These are phyloP conservation scores for Aspergillus cristatus DNA, from an alignment of 495 filamentous ascomycete genomes.

Conservation along the genomic window DNA sequence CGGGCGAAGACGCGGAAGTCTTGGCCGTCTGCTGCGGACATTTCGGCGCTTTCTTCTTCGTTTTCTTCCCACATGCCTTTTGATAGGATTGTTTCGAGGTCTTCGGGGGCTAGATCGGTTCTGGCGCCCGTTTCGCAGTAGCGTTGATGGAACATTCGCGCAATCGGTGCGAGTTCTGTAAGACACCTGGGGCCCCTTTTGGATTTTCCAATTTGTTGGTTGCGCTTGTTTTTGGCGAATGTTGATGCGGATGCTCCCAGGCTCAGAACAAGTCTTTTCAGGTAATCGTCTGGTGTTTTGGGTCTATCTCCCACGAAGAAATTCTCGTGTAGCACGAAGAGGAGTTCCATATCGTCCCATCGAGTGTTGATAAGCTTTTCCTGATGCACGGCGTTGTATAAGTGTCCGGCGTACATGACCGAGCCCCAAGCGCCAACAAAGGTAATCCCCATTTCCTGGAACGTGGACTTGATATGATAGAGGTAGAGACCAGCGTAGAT, in stretches of 20 bases:
- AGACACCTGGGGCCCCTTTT: constrained; percentile 17
- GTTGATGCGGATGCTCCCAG: constrained; percentile 21
- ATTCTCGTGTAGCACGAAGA: constrained; percentile 10
- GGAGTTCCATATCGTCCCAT: constrained; percentile 31
- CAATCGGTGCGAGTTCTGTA: constrained; percentile 14
- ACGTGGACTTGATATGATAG: constrained; percentile 14
- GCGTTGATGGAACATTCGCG: constrained; percentile 18
- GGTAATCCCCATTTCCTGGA: constrained; percentile 16
- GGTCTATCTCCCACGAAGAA: constrained; percentile 26
- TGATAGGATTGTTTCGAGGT: constrained; percentile 1
- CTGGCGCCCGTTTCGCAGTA: constrained; percentile 10
- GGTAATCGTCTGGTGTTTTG: constrained; percentile 12
- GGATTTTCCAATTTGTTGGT: constrained; percentile 6
- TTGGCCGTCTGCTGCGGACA: not conserved
- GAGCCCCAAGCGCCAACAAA: constrained; percentile 28
- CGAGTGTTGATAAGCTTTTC: constrained; percentile 12
- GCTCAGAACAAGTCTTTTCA: constrained; percentile 25
- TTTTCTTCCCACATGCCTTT: constrained; percentile 3
- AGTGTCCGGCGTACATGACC: constrained; percentile 20
- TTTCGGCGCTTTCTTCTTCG: not conserved
- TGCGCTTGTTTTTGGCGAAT: constrained; percentile 14
- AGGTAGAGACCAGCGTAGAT: constrained; percentile 26
- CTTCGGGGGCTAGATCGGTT: constrained; percentile 1
- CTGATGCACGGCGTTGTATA: constrained; percentile 27
- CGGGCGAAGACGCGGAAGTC: not conserved